Evolutionary conservation across 805 yeast species (phyloP), one percentile per base, ranked within the genome.

Genomic region (Wickerhamiella lipophila): DNA sequence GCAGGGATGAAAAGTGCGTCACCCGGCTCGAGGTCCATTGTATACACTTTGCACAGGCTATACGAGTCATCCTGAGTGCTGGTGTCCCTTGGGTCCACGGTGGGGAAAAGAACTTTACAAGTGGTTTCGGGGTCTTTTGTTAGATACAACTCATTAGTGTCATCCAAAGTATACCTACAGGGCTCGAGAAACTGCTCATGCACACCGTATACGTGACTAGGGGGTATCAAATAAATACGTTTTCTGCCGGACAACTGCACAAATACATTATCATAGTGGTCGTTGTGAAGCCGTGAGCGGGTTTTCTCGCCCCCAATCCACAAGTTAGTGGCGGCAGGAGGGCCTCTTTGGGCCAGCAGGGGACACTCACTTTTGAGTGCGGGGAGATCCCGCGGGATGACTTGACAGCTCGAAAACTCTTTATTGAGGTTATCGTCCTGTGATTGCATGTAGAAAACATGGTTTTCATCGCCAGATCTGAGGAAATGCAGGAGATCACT

Each of bases 1-100:
- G 69, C 65, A 0, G 71, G 71, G 9, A 67, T 50, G 49, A 61
- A 67, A 36, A 67, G 56, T 13, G 61, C 57, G 42, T 67, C 68
- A 3, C 71, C 70, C 1, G 68, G 63, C 6, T 57, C 48, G 22
- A 67, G 50, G 26, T 54, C 60, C 21, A 65, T 66, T n/a, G 49
- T 52, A 44, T 54, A 62, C 22, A 52, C 56, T 29, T 50, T 51
- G 49, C 59, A 52, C 11, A 45, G 46, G 12, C 9, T 19, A 49
- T 25, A 52, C 34, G 50, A 40, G 26, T 16, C 32, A 38, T 49
- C 48, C 42, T 23, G 51, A 3, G 54, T 56, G 16, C 35, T 13
- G 3, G 56, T 53, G 21, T 59, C 53, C 13, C 49, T 34, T 8
- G 67, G 67, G 38, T 64, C 57, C n/a, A 60, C 59, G 0, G 67